These are phyloP conservation scores for Rhamnella rubrinervis DNA, from an alignment of 331 rosid genomes.

Conservation along the genomic window DNA sequence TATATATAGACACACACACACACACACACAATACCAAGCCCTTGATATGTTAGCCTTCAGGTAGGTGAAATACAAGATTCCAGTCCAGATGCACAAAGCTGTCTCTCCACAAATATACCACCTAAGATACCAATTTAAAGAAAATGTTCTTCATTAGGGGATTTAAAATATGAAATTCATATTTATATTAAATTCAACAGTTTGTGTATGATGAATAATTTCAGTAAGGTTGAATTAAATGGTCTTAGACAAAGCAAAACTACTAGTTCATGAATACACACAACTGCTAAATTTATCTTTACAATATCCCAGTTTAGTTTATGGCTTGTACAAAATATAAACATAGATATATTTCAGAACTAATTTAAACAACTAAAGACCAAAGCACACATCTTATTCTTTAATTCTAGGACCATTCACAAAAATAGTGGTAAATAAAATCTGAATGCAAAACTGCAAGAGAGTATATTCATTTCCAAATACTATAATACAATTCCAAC, in stretches of 20 bases:
- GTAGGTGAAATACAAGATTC: conserved; percentile 67
- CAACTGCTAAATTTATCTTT: too few species aligned
- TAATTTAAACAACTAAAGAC: neutral
- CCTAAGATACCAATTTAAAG: conserved; percentile 50
- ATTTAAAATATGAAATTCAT: neutral
- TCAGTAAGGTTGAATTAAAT: too few species aligned
- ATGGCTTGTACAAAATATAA: too few species aligned
- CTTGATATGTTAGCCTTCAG: conserved; percentile 61
- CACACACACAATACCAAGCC: conserved; percentile 61
- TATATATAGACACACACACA: too few species aligned
- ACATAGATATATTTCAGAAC: neutral
- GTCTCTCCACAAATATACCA: conserved; percentile 95
- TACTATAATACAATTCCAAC: neutral
- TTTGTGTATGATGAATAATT: too few species aligned
- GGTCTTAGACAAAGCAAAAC: too few species aligned
- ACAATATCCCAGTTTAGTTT: too few species aligned
- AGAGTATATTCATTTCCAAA: neutral
- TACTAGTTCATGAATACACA: too few species aligned
- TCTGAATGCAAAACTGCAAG: neutral
- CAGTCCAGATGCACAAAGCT: conserved; percentile 89
- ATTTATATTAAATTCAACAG: too few species aligned
- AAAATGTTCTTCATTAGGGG: conserved; percentile 12
- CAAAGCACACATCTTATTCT: neutral
- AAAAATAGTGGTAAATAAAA: conserved; percentile 8
- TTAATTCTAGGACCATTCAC: conserved; percentile 14